Evolutionary conservation across 345 rosid genomes (phyloP).

Genomic region (Citrus unshiu): DNA sequence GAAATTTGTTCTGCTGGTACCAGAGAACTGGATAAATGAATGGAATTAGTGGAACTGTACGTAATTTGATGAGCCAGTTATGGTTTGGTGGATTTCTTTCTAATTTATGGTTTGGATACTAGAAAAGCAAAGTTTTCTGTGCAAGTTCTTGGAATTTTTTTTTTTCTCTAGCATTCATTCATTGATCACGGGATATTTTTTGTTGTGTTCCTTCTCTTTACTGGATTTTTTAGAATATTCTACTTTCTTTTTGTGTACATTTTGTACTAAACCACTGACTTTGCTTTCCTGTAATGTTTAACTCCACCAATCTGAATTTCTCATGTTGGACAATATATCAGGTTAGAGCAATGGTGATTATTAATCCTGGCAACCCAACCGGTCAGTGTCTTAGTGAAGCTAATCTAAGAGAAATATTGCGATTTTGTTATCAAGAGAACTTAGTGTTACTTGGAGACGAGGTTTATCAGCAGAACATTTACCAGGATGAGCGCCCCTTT

Average conservation of each 20-base stretch:
- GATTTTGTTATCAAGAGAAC: slow-evolving; percentile 73
- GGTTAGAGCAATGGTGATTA: slow-evolving; percentile 98
- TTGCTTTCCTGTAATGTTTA: not conserved
- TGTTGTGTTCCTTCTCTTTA: slow-evolving; percentile 3
- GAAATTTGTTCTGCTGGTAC: not conserved
- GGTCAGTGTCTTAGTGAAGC: slow-evolving; percentile 97
- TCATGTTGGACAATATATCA: slow-evolving; percentile 25
- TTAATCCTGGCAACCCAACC: slow-evolving; percentile 99
- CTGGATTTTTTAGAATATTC: not conserved
- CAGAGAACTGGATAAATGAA: slow-evolving; percentile 8
- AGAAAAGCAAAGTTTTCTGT: not conserved
- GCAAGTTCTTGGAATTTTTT: slow-evolving; percentile 8
- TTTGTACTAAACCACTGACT: not conserved
- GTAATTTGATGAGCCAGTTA: not conserved
- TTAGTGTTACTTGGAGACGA: slow-evolving; percentile 91
- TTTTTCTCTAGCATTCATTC: not conserved
- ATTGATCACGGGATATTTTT: not conserved
- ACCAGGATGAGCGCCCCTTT: slow-evolving; percentile 96
- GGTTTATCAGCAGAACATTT: slow-evolving; percentile 96
- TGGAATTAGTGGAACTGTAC: not conserved
- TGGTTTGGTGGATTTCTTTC: not conserved
- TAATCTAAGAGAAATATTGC: slow-evolving; percentile 78
- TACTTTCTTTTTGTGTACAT: not conserved
- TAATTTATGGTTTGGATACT: not conserved
- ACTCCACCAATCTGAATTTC: not conserved